phyloP scores from a whole-genome alignment of 257 asterid genomes.

The Solanum rostratum region DNA sequence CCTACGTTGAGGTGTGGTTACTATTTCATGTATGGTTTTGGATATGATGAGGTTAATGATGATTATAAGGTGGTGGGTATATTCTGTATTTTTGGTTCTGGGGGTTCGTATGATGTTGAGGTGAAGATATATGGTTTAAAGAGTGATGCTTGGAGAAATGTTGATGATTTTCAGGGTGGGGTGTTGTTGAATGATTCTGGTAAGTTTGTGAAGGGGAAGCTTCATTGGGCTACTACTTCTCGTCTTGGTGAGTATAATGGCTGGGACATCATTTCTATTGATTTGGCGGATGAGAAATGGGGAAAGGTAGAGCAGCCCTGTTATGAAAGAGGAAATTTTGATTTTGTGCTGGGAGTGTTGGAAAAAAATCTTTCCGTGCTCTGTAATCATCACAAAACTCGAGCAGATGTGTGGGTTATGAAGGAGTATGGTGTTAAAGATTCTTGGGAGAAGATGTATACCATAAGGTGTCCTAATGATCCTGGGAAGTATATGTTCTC shows the following conservation, averaged over 20 bases:
- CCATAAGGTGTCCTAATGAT: constrained; percentile 19
- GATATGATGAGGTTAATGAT: constrained; percentile 28
- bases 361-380: constrained; percentile 31
- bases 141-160: constrained; percentile 11
- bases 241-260: background rate
- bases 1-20: background rate
- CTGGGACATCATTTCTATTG: constrained; percentile 8
- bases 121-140: constrained; percentile 14
- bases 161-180: background rate
- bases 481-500: constrained; percentile 9
- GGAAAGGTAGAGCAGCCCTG: constrained; percentile 2
- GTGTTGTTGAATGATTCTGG: background rate
- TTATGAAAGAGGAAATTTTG: constrained; percentile 3
- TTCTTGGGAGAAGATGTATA: constrained; percentile 36
- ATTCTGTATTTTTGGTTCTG: background rate
- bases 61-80: constrained; percentile 29
- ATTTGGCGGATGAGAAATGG: constrained; percentile 2
- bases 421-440: constrained; percentile 22
- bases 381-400: constrained; percentile 8
- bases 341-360: constrained; percentile 19
- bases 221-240: constrained; percentile 21
- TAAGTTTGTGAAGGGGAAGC: constrained; percentile 7
- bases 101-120: background rate
- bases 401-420: constrained; percentile 47
- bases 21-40: constrained; percentile 27